These are phyloP conservation scores for Candida mesenterica DNA, from an alignment of 1,139 yeast species.

Conservation along the genomic window DNA sequence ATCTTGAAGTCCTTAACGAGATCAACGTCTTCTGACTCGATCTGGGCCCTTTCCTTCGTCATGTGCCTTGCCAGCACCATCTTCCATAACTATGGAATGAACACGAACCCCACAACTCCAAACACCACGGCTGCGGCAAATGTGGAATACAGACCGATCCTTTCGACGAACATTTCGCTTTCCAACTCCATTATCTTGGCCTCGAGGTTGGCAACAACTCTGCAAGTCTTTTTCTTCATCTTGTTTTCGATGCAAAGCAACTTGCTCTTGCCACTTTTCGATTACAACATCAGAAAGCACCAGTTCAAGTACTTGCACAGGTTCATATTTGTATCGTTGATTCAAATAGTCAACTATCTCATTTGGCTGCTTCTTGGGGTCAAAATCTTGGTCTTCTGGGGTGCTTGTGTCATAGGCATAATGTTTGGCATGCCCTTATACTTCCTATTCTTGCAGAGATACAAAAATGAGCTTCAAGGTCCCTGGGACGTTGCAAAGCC, in stretches of 20 bases:
- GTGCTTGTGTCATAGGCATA: constrained; percentile 45
- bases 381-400: constrained; percentile 48
- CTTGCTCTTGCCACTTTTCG: constrained; percentile 71
- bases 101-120: constrained; percentile 13
- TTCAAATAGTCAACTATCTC: constrained; percentile 21
- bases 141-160: constrained; percentile 50
- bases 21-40: constrained; percentile 90
- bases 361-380: constrained; percentile 37
- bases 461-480: constrained; percentile 85
- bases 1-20: constrained; percentile 83
- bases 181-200: constrained; percentile 90
- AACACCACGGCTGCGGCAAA: constrained; percentile 15
- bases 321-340: constrained; percentile 27
- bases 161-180: constrained; percentile 79
- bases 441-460: constrained; percentile 69
- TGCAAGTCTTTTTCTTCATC: constrained; percentile 79
- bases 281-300: constrained; percentile 52
- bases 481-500: constrained; percentile 95
- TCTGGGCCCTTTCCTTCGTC: constrained; percentile 89
- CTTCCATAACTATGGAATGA: constrained; percentile 64
- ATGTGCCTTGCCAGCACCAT: constrained; percentile 65
- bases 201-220: constrained; percentile 70
- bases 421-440: constrained; percentile 66
- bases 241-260: constrained; percentile 69
- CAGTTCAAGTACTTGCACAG: constrained; percentile 30